Conservation (phyloP, 257 asterid species). For the Petunia secreta region DNA sequence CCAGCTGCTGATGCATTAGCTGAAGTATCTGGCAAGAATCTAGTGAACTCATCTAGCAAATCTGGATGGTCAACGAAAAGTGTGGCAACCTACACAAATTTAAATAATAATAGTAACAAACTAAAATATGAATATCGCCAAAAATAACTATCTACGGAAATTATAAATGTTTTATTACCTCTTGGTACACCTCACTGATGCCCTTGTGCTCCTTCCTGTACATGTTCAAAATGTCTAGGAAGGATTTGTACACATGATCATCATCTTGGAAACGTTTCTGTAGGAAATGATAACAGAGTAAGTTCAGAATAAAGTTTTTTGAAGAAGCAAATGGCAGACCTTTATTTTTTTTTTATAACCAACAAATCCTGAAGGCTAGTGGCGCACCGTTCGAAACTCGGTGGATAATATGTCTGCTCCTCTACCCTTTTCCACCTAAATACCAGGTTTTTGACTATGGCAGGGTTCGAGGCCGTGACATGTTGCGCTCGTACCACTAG, state of each 20-base stretch:
- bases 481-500: no score
- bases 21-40: slow-evolving; percentile 89
- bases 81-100: slow-evolving; percentile 69
- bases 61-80: slow-evolving; percentile 88
- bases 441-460: no score
- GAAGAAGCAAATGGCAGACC: slow-evolving; percentile 1
- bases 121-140: not conserved
- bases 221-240: slow-evolving; percentile 96
- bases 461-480: no score
- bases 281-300: slow-evolving; percentile 34
- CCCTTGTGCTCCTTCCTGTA: slow-evolving; percentile 96
- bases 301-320: not conserved
- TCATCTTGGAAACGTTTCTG: slow-evolving; percentile 93
- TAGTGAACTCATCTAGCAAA: slow-evolving; percentile 93
- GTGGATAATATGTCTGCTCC: no score
- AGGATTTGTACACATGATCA: slow-evolving; percentile 92
- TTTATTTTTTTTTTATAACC: not conserved
- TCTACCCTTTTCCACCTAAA: no score
- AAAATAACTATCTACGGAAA: not conserved
- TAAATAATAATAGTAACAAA: not conserved
- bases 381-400: no score
- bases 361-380: no score
- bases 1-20: slow-evolving; percentile 65
- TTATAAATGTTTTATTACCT: slow-evolving; percentile 50
- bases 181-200: slow-evolving; percentile 89